Percentiles rank a stretch among this genome's conserved stretches.
Evolutionary conservation across 2,329 filamentous ascomycete species (phyloP).

Genomic region (Lachnum nothofagi): DNA sequence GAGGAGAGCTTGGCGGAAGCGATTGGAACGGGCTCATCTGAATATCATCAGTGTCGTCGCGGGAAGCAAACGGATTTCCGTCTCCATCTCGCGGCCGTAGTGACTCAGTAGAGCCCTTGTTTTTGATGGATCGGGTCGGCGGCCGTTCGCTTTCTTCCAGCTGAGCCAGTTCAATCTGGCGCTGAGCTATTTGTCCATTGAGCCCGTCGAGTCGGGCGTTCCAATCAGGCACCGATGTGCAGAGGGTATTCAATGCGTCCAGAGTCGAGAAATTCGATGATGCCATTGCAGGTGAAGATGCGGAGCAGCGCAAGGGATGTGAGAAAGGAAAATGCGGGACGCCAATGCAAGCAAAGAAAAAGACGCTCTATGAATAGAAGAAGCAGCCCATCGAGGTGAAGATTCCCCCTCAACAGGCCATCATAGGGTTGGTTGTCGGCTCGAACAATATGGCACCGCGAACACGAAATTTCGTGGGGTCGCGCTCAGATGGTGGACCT

Average conservation of each 20-base stretch:
- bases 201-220: conserved; percentile 54
- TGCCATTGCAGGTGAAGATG: conserved; percentile 1
- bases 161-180: conserved; percentile 55
- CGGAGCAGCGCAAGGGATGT: background rate
- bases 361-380: background rate
- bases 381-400: background rate
- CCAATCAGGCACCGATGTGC: conserved; percentile 56
- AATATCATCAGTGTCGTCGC: conserved; percentile 14
- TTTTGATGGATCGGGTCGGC: conserved; percentile 32
- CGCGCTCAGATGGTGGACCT: no score
- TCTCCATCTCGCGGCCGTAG: conserved; percentile 29
- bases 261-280: conserved; percentile 30
- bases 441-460: no score
- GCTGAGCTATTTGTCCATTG: conserved; percentile 55
- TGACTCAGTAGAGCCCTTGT: conserved; percentile 34
- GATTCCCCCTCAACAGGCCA: no score
- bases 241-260: conserved; percentile 53
- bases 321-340: background rate
- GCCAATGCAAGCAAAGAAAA: background rate
- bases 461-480: no score
- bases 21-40: conserved; percentile 16
- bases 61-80: conserved; percentile 15
- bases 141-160: conserved; percentile 36
- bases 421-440: no score
- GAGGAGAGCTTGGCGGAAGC: conserved; percentile 15